Evolutionary conservation across 2,329 filamentous ascomycete species (phyloP).

Genomic region (Trichoderma endophyticum): DNA sequence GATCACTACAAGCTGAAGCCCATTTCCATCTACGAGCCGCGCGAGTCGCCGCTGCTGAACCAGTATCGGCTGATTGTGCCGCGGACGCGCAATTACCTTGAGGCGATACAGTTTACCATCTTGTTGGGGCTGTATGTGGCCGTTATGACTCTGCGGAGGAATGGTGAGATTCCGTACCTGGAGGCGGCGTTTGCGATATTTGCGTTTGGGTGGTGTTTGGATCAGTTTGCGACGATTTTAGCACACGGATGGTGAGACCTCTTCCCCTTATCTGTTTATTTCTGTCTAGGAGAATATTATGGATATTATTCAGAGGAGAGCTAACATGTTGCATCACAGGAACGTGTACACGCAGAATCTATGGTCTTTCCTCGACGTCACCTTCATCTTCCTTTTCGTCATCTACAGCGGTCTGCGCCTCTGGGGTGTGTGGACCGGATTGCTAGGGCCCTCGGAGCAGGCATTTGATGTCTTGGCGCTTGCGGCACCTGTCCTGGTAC

Average conservation of each 20-base stretch:
- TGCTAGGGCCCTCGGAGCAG: constrained; percentile 54
- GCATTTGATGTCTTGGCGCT: constrained; percentile 77
- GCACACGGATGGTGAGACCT: constrained; percentile 62
- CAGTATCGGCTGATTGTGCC: constrained; percentile 84
- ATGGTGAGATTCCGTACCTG: constrained; percentile 49
- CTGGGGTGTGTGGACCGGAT: constrained; percentile 55
- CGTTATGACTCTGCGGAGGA: constrained; percentile 67
- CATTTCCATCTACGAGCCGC: constrained; percentile 76
- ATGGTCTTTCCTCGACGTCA: constrained; percentile 83
- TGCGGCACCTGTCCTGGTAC: constrained; percentile 73
- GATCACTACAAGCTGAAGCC: constrained; percentile 83
- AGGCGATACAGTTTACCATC: constrained; percentile 69
- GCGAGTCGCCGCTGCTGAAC: constrained; percentile 71
- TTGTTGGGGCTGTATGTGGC: constrained; percentile 66
- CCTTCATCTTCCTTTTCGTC: constrained; percentile 69
- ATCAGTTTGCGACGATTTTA: constrained; percentile 72
- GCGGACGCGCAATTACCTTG: constrained; percentile 70
- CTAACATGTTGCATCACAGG: constrained; percentile 40
- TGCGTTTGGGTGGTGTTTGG: constrained; percentile 73
- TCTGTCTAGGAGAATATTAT: background rate
- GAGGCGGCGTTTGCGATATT: constrained; percentile 72
- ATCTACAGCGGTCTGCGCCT: constrained; percentile 66
- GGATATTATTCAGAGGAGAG: background rate
- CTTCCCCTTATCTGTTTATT: background rate
- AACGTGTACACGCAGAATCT: constrained; percentile 83